Evolutionary conservation across 129 eudicot genomes (phyloP), one percentile per base, ranked within the genome.

Genomic region (Flaveria brownii): DNA sequence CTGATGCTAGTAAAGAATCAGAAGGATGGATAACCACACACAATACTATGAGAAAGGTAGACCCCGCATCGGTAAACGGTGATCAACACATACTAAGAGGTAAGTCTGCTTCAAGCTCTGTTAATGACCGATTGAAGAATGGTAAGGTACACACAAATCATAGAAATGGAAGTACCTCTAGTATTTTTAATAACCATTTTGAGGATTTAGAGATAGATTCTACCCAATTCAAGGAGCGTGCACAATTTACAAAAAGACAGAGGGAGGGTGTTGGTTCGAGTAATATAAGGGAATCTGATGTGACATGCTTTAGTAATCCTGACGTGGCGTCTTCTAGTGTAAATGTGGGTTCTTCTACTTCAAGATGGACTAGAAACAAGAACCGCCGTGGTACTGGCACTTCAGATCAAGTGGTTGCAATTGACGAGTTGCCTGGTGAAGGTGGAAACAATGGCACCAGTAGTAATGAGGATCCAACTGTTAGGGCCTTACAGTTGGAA

Each of bases 1-100:
- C 74, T 45, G 61, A 55, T 64, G 86, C 73, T 80, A 73, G 68
- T 30, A 67, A 83, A 61, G 88, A 81, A 50, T 33, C 78, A 71
- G 84, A 85, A 67, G 89, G 89, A 80, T 91, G 97, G 92, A 80
- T 80, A 85, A 87, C 72, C 81, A 87, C 89, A 3, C 91, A 45
- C 68, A 84, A 67, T 70, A 82, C 74, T 45, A 71, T 73, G 46
- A 79, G 75, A 59, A 79, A 79, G 78, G 76, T 62, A 33, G 78
- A 74, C 63, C 68, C 47, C 4, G 60, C 81, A 4, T 70, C 78
- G 59, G 80, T 81, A 60, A 77, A 73, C 46, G 76, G 78, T 71
- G 78, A 63, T 66, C 51, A 17, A 46, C 75, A 20, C 79, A 8
- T 76, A 43, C 26, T 73, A 57, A 76, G 79, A 41, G 85, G 76